Percentiles rank a stretch among this genome's conserved stretches.
Conservation (phyloP, 2,329 filamentous ascomycete species). For the Didymella keratinophila region DNA sequence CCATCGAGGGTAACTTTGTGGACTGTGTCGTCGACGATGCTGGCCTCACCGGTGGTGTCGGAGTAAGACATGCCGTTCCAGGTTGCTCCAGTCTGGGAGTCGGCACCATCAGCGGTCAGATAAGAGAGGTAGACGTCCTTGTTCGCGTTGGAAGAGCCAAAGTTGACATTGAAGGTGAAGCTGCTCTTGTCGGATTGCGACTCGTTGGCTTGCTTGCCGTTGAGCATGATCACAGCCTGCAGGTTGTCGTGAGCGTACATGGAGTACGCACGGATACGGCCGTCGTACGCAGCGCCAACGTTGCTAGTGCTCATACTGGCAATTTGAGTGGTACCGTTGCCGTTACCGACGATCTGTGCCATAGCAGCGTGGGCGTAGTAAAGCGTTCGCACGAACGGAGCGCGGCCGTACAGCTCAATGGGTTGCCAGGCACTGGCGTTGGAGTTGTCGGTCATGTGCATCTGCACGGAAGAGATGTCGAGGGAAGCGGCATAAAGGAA, state of each 20-base stretch:
- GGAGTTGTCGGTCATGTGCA: conserved; percentile 65
- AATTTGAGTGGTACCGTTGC: conserved; percentile 57
- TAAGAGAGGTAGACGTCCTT: conserved; percentile 57
- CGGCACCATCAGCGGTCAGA: conserved; percentile 57
- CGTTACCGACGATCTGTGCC: conserved; percentile 58
- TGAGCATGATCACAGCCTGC: conserved; percentile 57
- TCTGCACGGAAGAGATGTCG: conserved; percentile 58
- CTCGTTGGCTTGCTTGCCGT: conserved; percentile 54
- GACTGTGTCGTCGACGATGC: conserved; percentile 43
- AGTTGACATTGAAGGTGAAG: conserved; percentile 54
- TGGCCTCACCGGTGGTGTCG: conserved; percentile 53
- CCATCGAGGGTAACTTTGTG: conserved; percentile 37
- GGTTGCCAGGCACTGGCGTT: conserved; percentile 61
- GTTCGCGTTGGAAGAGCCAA: conserved; percentile 51
- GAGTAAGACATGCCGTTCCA: conserved; percentile 59
- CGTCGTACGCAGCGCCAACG: conserved; percentile 49
- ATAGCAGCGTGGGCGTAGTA: conserved; percentile 63
- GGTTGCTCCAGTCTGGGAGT: conserved; percentile 53
- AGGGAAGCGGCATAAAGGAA: conserved; percentile 59
- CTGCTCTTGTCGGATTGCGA: conserved; percentile 49
- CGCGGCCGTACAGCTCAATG: conserved; percentile 49
- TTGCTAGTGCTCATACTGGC: conserved; percentile 44
- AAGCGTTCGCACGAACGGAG: conserved; percentile 56
- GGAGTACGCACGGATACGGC: conserved; percentile 55
- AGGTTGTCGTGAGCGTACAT: conserved; percentile 56